Base-by-base conservation (phyloP, 2,329 filamentous ascomycete genomes). In the Monilinia polystroma region DNA sequence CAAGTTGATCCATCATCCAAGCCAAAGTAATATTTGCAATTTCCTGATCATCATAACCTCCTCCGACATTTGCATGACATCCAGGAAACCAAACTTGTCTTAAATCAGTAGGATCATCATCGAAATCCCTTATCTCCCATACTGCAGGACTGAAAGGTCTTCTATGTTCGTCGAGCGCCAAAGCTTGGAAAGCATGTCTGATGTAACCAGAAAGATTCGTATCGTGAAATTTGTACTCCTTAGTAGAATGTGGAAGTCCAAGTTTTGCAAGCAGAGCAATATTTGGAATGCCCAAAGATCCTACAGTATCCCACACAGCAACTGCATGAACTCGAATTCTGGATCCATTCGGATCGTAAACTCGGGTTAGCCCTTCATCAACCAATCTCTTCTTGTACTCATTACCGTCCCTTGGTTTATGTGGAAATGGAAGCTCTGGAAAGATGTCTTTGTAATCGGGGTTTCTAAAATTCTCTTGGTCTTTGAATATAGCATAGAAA, bases 151-250 rank as follows among this genome's bases (percentile, higher is more conserved):
- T 67, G 69, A 80, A 81, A 0, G 78, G 72, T 16, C 68, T 67
- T 51, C 82, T 77, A 45, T 79, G 79, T 70, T 84, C 82, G 69
- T 84, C 82, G 11, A 84, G 77, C 7, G 81, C 81, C 8, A 84
- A 74, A 11, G 81, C 81, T 68, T 84, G 82, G 68, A 84, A 84
- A 2, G 82, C 82, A 72, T 83, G 76, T 66, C 79, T 76, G 45
- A 84, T 78, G 66, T 76, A 76, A 57, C 73, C 70, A 11, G 77
- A 78, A 64, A 83, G 75, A 62, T 78, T 76, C 4, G 81, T 82
- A 72, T 81, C 79, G 65, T 78, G 79, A 68, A 82, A 82, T 29
- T 72, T 74, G 63, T 76, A 74, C 74, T 64, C 79, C 70, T 72
- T 74, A 4, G 72, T 74, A 3, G 79, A 73, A 32, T 79, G 78